Base-by-base conservation (phyloP, 805 yeast genomes). In the Pichia kluyveri region DNA sequence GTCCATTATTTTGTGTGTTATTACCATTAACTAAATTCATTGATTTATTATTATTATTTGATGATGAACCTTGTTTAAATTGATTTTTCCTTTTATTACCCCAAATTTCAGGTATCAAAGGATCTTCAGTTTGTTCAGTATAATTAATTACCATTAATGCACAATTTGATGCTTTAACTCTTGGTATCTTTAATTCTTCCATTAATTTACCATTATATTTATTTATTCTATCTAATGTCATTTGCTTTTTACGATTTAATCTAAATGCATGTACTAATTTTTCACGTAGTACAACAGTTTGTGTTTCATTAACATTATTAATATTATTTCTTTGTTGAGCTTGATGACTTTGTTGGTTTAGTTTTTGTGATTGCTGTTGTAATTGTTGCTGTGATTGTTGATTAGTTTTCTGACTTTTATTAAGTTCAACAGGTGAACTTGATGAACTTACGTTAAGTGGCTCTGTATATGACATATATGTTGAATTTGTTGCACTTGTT, bases 111-210 rank as follows among this genome's bases (percentile, higher is more conserved):
- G 78, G 74, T n/a, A 76, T 60, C 40, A 77, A 60, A 41, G 69
- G 69, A 58, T 77, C 82, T 3, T 71, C 69, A 8, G 72, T 70
- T 23, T 65, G 68, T 46, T 71, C 68, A 8, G 71, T 66, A 42
- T 65, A 69, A 47, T 72, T 66, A 14, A 76, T 69, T 19, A 75
- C 65, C 62, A 64, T 57, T 37, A 74, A 64, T 8, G 81, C 75
- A 8, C 84, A 83, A 56, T 76, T 76, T 6, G 86, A 79, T 9
- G 85, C 82, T 32, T 80, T 77, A 2, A 81, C 77, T 51, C 89
- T 67, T 12, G 82, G 81, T 46, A 76, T 65, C 3, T 71, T 59
- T 38, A 84, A 59, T 40, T 77, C 73, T 30, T 72, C 72, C 54
- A 71, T 73, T 37, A 83, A 61, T 51, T 76, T 76, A 4, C 62